Percentiles rank a stretch among this genome's conserved stretches.
These are phyloP conservation scores for Didymella sp. DNA, from an alignment of 2,329 filamentous ascomycete genomes.

Conservation along the genomic window DNA sequence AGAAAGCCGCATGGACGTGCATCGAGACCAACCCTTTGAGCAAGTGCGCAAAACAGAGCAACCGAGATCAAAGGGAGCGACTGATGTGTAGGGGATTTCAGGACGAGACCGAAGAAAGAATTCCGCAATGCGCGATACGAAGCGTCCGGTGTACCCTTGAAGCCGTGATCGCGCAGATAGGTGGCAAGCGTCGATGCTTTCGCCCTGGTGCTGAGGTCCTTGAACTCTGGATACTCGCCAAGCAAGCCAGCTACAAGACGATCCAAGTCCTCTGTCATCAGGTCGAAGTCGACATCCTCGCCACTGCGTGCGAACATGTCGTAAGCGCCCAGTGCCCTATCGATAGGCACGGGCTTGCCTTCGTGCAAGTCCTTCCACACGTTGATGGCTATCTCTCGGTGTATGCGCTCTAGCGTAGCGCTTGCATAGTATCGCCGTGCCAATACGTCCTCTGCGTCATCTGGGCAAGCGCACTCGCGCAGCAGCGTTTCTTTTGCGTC, in stretches of 20 bases:
- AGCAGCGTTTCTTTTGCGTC: constrained; percentile 88
- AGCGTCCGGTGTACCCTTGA: constrained; percentile 74
- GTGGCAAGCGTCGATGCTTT: constrained; percentile 72
- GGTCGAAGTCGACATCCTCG: constrained; percentile 73
- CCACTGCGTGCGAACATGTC: constrained; percentile 87
- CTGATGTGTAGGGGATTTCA: constrained; percentile 74
- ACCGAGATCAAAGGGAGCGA: constrained; percentile 87
- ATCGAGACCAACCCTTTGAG: constrained; percentile 74
- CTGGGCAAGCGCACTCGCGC: constrained; percentile 66
- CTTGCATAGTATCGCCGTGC: constrained; percentile 80
- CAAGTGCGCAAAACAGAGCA: constrained; percentile 84
- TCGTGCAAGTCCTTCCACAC: constrained; percentile 71
- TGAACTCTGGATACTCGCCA: constrained; percentile 60
- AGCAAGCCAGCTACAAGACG: constrained; percentile 65
- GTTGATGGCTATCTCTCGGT: constrained; percentile 78
- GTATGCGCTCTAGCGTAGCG: constrained; percentile 77
- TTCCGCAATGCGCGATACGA: constrained; percentile 84
- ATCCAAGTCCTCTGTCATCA: constrained; percentile 69
- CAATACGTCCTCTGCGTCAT: constrained; percentile 74
- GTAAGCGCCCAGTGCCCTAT: constrained; percentile 79
- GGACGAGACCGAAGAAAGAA: constrained; percentile 83
- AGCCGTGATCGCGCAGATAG: constrained; percentile 72
- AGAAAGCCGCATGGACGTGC: constrained; percentile 83
- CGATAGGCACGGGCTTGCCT: constrained; percentile 66
- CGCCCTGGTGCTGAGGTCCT: constrained; percentile 65